A percentile compares a stretch with the other conserved stretches of the same genome.
phyloP scores from a whole-genome alignment of 2,329 filamentous ascomycete species.

The Monilinia polystroma region DNA sequence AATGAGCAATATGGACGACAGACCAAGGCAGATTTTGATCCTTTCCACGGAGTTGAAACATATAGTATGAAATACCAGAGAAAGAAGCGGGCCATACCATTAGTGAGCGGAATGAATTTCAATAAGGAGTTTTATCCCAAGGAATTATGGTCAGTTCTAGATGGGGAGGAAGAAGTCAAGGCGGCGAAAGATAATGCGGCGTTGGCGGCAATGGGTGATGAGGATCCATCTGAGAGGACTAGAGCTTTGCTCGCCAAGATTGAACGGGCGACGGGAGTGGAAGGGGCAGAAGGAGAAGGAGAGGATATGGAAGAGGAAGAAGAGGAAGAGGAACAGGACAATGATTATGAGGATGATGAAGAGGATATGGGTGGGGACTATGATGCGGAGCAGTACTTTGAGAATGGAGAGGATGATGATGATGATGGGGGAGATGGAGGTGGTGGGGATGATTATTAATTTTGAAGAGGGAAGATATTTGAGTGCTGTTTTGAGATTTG shows the following conservation, averaged over 20 bases:
- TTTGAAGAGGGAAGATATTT: neutral
- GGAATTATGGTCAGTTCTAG: slow-evolving; percentile 56
- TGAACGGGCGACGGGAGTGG: slow-evolving; percentile 28
- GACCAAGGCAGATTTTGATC: slow-evolving; percentile 51
- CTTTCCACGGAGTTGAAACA: slow-evolving; percentile 60
- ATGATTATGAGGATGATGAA: slow-evolving; percentile 56
- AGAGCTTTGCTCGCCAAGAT: slow-evolving; percentile 33
- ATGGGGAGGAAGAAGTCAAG: slow-evolving; percentile 40
- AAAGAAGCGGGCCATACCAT: slow-evolving; percentile 54
- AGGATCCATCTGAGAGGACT: slow-evolving; percentile 36
- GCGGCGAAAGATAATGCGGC: slow-evolving; percentile 40
- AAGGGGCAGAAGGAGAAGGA: slow-evolving; percentile 44
- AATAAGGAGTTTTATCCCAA: slow-evolving; percentile 57
- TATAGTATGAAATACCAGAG: slow-evolving; percentile 59
- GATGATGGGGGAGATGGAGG: slow-evolving; percentile 42
- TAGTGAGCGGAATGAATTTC: slow-evolving; percentile 53
- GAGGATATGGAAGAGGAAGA: slow-evolving; percentile 46
- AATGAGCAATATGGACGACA: slow-evolving; percentile 39
- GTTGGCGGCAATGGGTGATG: slow-evolving; percentile 33
- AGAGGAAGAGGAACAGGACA: slow-evolving; percentile 41
- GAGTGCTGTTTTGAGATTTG: neutral
- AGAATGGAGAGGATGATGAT: slow-evolving; percentile 57
- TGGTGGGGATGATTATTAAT: slow-evolving; percentile 41
- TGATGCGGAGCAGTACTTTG: slow-evolving; percentile 64
- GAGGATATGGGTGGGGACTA: slow-evolving; percentile 62